These are phyloP conservation scores for Gossypium stocksii DNA, from an alignment of 345 rosid species.

Conservation along the genomic window DNA sequence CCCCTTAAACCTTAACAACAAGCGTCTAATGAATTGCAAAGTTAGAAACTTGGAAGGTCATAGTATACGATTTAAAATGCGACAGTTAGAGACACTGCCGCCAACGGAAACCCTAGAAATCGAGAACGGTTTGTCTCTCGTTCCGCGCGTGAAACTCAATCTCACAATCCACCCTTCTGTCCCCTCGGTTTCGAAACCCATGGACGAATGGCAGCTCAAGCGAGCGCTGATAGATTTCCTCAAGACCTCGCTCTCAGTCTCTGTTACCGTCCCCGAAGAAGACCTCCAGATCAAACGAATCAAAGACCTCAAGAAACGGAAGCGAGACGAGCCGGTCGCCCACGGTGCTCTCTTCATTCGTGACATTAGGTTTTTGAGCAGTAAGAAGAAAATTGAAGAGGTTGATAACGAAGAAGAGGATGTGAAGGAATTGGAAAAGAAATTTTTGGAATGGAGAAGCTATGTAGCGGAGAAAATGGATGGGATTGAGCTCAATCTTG, in stretches of 20 bases:
- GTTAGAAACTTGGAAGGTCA: neutral
- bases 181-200: constrained; percentile 56
- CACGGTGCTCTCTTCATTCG: constrained; percentile 61
- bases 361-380: constrained; percentile 67
- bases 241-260: constrained; percentile 43
- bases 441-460: constrained; percentile 82
- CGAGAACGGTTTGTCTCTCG: constrained; percentile 54
- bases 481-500: constrained; percentile 79
- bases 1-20: neutral
- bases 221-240: constrained; percentile 66
- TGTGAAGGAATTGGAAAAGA: constrained; percentile 49
- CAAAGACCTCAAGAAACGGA: constrained; percentile 82
- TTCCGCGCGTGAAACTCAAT: constrained; percentile 65
- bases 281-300: constrained; percentile 57
- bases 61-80: constrained; percentile 30
- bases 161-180: constrained; percentile 55
- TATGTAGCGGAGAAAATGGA: constrained; percentile 64
- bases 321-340: constrained; percentile 84
- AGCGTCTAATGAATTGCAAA: neutral
- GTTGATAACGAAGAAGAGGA: constrained; percentile 33
- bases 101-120: constrained; percentile 62
- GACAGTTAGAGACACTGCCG: constrained; percentile 53
- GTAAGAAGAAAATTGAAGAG: constrained; percentile 25
- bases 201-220: constrained; percentile 92
- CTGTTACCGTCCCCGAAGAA: constrained; percentile 55